Percentiles rank a stretch among this genome's conserved stretches.
Conservation (phyloP, 2,329 filamentous ascomycete species). For the Arthrobotrys sphaeroides region DNA sequence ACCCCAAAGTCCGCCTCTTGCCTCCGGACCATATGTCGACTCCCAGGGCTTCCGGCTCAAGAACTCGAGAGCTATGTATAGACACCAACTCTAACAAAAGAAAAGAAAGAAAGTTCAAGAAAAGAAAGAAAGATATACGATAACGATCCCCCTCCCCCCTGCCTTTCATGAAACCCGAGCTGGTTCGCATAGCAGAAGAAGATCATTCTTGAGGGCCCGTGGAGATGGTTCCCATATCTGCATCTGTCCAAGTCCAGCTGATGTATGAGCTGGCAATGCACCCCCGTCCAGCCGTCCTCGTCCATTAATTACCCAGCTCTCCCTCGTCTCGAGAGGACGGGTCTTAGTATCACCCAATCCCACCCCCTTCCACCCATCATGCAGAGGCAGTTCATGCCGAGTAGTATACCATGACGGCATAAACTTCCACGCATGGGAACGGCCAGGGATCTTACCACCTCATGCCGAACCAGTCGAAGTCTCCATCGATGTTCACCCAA, state of each 20-base stretch:
- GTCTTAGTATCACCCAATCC: constrained; percentile 21
- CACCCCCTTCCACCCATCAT: background rate
- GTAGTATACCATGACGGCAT: constrained; percentile 25
- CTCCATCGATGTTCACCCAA: constrained; percentile 53
- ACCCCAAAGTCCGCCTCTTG: background rate
- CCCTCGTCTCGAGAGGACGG: constrained; percentile 12
- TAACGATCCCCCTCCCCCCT: constrained; percentile 3
- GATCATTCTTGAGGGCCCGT: too few species aligned
- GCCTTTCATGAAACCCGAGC: constrained; percentile 29
- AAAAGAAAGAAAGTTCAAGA: background rate
- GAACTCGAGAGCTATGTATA: background rate
- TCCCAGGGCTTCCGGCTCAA: background rate
- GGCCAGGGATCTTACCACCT: constrained; percentile 34
- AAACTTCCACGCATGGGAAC: background rate
- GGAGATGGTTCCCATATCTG: constrained; percentile 5
- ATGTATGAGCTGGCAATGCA: constrained; percentile 39
- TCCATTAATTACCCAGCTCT: background rate
- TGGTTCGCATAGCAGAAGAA: constrained; percentile 9
- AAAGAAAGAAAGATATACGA: constrained; percentile 14
- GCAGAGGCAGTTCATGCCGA: constrained; percentile 29
- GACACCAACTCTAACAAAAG: constrained; percentile 2
- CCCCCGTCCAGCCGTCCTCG: constrained; percentile 2
- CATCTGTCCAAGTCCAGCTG: constrained; percentile 35
- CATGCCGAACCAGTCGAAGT: constrained; percentile 54
- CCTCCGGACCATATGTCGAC: background rate